Base-by-base conservation (phyloP, 2,329 filamentous ascomycete species). In the Hymenoscyphus infarciens region DNA sequence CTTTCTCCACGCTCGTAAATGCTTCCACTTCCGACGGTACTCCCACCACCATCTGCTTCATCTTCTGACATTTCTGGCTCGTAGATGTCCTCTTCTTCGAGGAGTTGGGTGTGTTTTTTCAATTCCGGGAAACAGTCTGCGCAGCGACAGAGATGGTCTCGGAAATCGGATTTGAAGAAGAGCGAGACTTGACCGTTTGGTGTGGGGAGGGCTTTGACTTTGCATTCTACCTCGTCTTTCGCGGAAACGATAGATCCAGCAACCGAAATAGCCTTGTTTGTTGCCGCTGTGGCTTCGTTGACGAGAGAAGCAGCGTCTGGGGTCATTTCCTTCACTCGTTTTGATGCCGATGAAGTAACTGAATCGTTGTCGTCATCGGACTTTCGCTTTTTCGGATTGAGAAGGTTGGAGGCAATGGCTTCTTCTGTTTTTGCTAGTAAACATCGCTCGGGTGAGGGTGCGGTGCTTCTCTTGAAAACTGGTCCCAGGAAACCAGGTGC, bases 41-140 rank as follows among this genome's bases (percentile, higher is more conserved):
- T 85, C 33, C 79, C 82, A 52, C 80, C 81, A 39, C 82, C 79
- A 19, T 80, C 82, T 5, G 78, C 81, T 2, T 80, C 83, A 16
- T 82, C 80, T 1, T 87, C 84, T 0, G 92, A 97, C 5, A 97
- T 79, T 1, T 94, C 92, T 0, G 94, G 95, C 71, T 97, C 92
- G 76, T 99, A 99, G 1, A 87, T 87, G 38, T 97, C 92, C 80
- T 99, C 95, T 76, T 96, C 92, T 72, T 98, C 93, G 10, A 97
- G 86, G 11, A 99, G 88, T 72, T 96, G 90, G 0, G 87, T 85
- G 73, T 96, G 87, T 0, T 80, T 77, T 61, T 85, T 80, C 1
- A 98, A 83, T 13, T 84, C 78, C 0, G 87, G 86, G 76, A 91
- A 97, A 79, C 93, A 97, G n/a, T 82, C 77, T 16, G 84, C 74